phyloP scores from a whole-genome alignment of 1,284 basidiomycete species.

The Moesziomyces sp. region DNA sequence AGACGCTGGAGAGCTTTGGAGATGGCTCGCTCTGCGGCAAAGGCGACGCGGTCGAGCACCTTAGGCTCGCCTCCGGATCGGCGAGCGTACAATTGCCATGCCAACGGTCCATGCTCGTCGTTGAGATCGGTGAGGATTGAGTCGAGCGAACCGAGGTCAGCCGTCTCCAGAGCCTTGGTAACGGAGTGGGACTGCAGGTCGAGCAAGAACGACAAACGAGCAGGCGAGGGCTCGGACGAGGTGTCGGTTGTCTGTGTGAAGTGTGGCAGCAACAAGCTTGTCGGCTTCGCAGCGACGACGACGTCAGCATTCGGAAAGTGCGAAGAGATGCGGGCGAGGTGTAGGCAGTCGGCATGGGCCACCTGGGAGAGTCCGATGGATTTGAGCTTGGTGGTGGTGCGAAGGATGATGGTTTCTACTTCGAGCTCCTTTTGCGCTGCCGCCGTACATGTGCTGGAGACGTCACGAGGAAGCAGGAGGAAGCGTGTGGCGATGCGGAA shows the following conservation, averaged over 20 bases:
- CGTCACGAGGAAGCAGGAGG: constrained; percentile 17
- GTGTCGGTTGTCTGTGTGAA: neutral
- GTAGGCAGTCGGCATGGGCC: constrained; percentile 19
- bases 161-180: constrained; percentile 10
- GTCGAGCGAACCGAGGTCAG: constrained; percentile 6
- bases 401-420: constrained; percentile 39
- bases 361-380: constrained; percentile 11
- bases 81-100: constrained; percentile 34
- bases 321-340: constrained; percentile 13
- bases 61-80: constrained; percentile 14
- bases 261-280: constrained; percentile 14
- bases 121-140: constrained; percentile 25
- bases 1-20: constrained; percentile 32
- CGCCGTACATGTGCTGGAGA: neutral
- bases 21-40: constrained; percentile 44
- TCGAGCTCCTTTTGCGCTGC: constrained; percentile 43
- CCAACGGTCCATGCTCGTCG: constrained; percentile 38
- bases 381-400: constrained; percentile 29
- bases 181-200: constrained; percentile 28
- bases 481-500: constrained; percentile 38
- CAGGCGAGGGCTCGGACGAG: constrained; percentile 4
- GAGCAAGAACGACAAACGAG: constrained; percentile 24
- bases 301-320: neutral
- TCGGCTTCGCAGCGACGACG: neutral
- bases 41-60: constrained; percentile 48